Conservation (phyloP, 2,329 filamentous ascomycete genomes). For the Dactylellina cionopaga region DNA sequence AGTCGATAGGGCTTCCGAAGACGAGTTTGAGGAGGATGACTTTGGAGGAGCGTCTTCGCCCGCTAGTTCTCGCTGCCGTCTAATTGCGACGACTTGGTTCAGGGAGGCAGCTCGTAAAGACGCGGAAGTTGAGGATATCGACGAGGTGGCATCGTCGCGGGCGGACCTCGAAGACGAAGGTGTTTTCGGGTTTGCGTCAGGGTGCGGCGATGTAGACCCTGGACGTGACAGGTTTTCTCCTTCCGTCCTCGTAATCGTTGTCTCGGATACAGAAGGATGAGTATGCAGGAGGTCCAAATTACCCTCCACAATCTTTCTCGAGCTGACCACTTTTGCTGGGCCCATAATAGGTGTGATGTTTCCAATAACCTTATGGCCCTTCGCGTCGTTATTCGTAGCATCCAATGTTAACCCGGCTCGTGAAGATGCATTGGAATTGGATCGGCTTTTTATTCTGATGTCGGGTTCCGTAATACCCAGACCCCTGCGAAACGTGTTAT, state of each 20-base stretch:
- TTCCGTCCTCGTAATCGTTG: conserved; percentile 47
- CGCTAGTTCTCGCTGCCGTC: conserved; percentile 38
- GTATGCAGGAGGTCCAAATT: conserved; percentile 46
- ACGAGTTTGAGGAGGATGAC: conserved; percentile 51
- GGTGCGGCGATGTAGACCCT: conserved; percentile 42
- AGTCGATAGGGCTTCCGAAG: conserved; percentile 45
- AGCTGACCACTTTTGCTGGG: conserved; percentile 43
- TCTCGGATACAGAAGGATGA: conserved; percentile 46
- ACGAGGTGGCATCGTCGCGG: conserved; percentile 46
- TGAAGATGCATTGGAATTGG: conserved; percentile 46
- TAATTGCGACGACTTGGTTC: conserved; percentile 49
- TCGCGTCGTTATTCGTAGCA: conserved; percentile 15
- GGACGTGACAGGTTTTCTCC: conserved; percentile 41
- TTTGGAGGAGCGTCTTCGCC: conserved; percentile 44
- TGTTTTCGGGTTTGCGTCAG: conserved; percentile 31
- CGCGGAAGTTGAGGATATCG: conserved; percentile 49
- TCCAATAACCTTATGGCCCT: conserved; percentile 23
- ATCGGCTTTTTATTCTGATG: conserved; percentile 46
- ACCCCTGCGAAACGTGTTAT: conserved; percentile 52
- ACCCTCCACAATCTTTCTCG: conserved; percentile 48
- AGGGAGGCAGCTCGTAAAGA: conserved; percentile 48
- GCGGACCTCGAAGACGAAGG: conserved; percentile 49
- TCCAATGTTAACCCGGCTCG: conserved; percentile 22
- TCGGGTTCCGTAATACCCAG: conserved; percentile 49
- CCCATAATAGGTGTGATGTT: conserved; percentile 49